Evolutionary conservation across 2,329 filamentous ascomycete genomes (phyloP), one percentile per base, ranked within the genome.

Genomic region (Ceratocystis albifundus): DNA sequence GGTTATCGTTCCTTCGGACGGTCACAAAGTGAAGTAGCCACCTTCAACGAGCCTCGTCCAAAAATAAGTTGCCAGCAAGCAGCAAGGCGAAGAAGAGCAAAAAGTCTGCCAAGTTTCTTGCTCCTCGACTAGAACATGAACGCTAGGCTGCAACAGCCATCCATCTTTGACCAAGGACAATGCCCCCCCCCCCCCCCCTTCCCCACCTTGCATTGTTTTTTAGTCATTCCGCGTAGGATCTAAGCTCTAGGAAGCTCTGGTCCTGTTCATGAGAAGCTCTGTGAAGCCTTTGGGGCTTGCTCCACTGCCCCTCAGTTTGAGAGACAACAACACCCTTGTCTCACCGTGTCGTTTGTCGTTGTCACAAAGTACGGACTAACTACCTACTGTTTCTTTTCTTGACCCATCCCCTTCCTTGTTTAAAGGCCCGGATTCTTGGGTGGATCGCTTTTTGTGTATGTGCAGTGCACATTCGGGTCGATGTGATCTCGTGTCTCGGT

Each of bases 241-340:
- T 30, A 59, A 61, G 55, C 48, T 59, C 36, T 4, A 32, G 8
- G 50, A 50, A 61, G 53, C 48, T 65, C 44, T 30, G 25, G 17
- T 20, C 15, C 22, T 25, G 20, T 25, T 20, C 20, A 25, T 59
- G 55, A 32, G 55, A 32, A 59, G 55, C 55, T 59, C 36, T 32
- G 55, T 28, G 12, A 59, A 59, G 12, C 55, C 25, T 25, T 53
- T 28, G 48, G 48, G 48, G 48, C n/a, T 12, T 48, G 48, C n/a
- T 22, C 48, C n/a, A 20, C 12, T 1, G 53, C 22, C 7, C 6
- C 30, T 17, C 12, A 30, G 8, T 20, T 30, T 17, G 55, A 20
- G 55, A 20, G 55, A 32, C 53, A 36, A 7, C 4, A 28, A 36
- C 17, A 36, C n/a, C n/a, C n/a, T n/a, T n/a, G n/a, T n/a, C n/a